Percentiles rank a stretch among this genome's conserved stretches.
Conservation (phyloP, 305 asterid species). For the Ilex paraguariensis region DNA sequence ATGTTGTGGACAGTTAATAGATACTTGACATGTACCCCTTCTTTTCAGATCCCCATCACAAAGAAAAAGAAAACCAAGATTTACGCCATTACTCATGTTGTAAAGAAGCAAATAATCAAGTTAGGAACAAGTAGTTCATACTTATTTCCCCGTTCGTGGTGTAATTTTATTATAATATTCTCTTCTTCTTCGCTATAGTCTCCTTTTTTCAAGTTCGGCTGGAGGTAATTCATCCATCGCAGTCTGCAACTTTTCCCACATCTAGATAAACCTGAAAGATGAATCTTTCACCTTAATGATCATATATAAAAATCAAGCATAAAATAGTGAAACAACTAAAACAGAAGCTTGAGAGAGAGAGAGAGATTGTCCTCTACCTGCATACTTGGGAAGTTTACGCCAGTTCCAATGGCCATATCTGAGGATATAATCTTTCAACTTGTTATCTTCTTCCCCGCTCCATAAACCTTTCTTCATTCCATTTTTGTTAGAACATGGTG, state of each 20-base stretch:
- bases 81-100: no score
- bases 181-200: no score
- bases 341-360: not conserved
- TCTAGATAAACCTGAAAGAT: not conserved
- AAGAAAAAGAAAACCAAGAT: no score
- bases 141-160: not conserved
- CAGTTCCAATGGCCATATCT: constrained; percentile 38
- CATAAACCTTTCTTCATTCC: constrained; percentile 38
- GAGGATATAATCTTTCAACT: constrained; percentile 24
- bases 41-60: no score
- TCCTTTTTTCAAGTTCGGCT: no score
- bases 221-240: no score
- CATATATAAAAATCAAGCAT: not conserved
- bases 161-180: not conserved
- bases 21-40: no score
- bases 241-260: not conserved
- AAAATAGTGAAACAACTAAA: not conserved
- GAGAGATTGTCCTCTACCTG: constrained; percentile 16
- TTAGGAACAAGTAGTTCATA: not conserved
- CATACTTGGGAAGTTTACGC: constrained; percentile 37
- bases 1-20: no score
- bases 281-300: no score
- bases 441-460: constrained; percentile 37
- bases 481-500: constrained; percentile 22
- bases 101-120: not conserved